Conservation (phyloP, 1,139 yeast genomes). For the Debaryomyces nepalensis region DNA sequence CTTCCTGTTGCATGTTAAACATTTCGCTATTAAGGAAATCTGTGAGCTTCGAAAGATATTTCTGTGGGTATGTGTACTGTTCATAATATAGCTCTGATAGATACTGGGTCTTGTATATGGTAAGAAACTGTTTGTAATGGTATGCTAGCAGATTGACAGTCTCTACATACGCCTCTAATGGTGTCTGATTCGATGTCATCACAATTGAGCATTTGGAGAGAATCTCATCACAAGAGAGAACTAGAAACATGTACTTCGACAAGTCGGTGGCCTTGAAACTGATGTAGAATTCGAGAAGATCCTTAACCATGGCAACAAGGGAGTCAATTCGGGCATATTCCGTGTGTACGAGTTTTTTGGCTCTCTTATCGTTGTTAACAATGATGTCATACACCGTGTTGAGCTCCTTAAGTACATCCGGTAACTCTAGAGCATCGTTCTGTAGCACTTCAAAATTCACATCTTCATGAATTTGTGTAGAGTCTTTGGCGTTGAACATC, state of each 20-base stretch:
- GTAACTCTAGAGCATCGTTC: constrained; percentile 40
- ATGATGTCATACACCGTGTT: constrained; percentile 43
- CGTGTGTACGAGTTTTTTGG: constrained; percentile 28
- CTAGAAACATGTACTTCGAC: constrained; percentile 30
- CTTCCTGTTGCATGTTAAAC: constrained; percentile 39
- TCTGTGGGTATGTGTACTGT: constrained; percentile 44
- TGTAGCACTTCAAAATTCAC: constrained; percentile 38
- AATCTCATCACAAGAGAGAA: constrained; percentile 25
- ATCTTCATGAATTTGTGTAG: constrained; percentile 13
- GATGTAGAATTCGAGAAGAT: constrained; percentile 25
- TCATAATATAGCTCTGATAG: constrained; percentile 47
- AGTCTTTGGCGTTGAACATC: constrained; percentile 18
- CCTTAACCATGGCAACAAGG: constrained; percentile 19
- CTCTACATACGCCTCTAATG: constrained; percentile 30
- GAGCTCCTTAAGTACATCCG: constrained; percentile 36
- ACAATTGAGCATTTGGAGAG: constrained; percentile 21
- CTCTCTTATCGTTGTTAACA: constrained; percentile 40
- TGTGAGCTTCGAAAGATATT: constrained; percentile 36
- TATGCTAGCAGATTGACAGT: constrained; percentile 36
- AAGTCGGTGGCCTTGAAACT: constrained; percentile 31
- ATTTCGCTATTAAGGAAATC: constrained; percentile 42
- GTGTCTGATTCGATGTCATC: constrained; percentile 20
- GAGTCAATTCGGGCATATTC: constrained; percentile 25
- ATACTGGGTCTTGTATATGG: constrained; percentile 42
- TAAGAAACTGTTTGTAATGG: constrained; percentile 43